Base-by-base conservation (phyloP, 495 filamentous ascomycete genomes). In the Cudoniella acicularis region DNA sequence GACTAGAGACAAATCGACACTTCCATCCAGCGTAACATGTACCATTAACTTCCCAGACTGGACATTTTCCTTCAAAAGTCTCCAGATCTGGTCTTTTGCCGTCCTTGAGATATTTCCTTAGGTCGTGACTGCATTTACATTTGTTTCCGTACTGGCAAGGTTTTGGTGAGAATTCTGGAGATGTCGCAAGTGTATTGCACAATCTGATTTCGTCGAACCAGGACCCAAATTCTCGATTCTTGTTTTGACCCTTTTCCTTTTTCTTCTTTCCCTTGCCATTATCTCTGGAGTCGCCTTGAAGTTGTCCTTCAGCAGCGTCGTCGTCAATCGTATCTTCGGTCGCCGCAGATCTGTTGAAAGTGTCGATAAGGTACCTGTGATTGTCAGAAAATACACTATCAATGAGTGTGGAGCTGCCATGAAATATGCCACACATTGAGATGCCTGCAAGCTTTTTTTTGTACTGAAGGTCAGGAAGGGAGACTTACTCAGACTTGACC, bases 11-110 rank as follows among this genome's bases (percentile, higher is more conserved):
- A 66, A 96, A 91, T 11, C 93, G 89, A 69, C 94, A 98, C 66
- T 88, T 95, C 92, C 92, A 98, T 1, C 94, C 94, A 16, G 85
- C 80, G 52, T 75, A 72, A 65, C 94, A 98, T 62, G 76, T 82
- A 27, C 94, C 95, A 23, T 82, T 77, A 9, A 75, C 79, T 63
- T 91, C 86, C 73, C 80, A 96, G 13, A 92, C 79, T 0, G 92
- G 92, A 68, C 94, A 98, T 21, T 86, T 71, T 0, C 90, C 87
- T 53, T 75, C 75, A 59, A 95, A 85, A 0, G 87, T 89, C 0
- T 77, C 77, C 10, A 98, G 78, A 63, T 97, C 90, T 50, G 82
- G 81, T 26, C 90, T 82, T 61, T 92, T 92, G 54, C 90, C 87
- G 23, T 92, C 86, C 49, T 83, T 84, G 62, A 98, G 75, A 67